These are phyloP conservation scores for Aspergillus ibericus DNA, from an alignment of 2,329 filamentous ascomycete species.

Conservation along the genomic window DNA sequence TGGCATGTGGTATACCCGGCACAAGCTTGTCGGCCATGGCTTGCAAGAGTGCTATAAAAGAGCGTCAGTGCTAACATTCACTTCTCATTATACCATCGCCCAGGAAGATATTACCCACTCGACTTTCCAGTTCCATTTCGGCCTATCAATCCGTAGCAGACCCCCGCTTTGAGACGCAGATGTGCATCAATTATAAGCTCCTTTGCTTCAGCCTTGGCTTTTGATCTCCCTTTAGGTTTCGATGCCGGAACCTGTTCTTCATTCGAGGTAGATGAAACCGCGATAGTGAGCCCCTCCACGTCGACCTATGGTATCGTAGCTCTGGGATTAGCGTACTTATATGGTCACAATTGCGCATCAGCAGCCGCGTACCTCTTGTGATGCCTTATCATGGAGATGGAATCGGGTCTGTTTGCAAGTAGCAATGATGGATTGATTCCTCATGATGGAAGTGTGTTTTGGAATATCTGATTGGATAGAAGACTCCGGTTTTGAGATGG, in stretches of 20 bases:
- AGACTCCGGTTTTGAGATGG: not conserved
- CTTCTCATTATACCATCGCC: not conserved
- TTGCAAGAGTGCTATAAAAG: conserved; percentile 61
- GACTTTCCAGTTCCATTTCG: conserved; percentile 83
- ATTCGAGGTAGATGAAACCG: conserved; percentile 48
- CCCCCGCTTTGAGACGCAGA: conserved; percentile 69
- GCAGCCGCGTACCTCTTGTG: conserved; percentile 48
- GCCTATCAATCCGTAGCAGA: conserved; percentile 75
- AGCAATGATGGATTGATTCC: conserved; percentile 48
- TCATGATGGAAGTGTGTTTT: not conserved
- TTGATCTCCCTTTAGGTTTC: conserved; percentile 46
- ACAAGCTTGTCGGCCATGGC: conserved; percentile 77
- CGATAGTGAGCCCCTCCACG: conserved; percentile 71
- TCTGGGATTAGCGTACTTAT: not conserved
- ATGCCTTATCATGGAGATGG: conserved; percentile 57
- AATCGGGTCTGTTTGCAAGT: conserved; percentile 69
- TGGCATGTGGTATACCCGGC: conserved; percentile 68
- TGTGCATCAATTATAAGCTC: conserved; percentile 72
- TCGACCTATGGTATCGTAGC: conserved; percentile 55
- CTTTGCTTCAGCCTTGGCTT: conserved; percentile 51
- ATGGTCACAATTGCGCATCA: not conserved
- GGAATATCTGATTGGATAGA: not conserved
- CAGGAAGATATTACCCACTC: conserved; percentile 47
- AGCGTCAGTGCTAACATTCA: not conserved
- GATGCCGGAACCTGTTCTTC: conserved; percentile 22